Conservation (phyloP, 495 filamentous ascomycete species). For the Bacidia rubella region DNA sequence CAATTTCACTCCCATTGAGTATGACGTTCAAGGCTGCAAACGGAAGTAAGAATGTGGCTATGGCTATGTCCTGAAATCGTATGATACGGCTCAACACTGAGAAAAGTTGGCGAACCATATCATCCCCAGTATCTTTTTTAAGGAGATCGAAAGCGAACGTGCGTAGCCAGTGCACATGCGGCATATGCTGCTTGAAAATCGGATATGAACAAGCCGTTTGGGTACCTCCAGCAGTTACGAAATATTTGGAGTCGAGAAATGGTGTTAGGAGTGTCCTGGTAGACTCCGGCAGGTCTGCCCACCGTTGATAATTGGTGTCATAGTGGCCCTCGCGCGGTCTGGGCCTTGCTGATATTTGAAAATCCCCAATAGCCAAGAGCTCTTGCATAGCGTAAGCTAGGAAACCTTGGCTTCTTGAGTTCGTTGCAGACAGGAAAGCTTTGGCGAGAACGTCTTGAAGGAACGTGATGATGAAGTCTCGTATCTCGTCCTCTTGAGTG, state of each 20-base stretch:
- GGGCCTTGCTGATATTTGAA: conserved; percentile 44
- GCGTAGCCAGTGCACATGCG: conserved; percentile 72
- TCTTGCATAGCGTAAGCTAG: conserved; percentile 90
- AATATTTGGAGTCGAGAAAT: conserved; percentile 70
- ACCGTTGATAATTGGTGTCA: conserved; percentile 50
- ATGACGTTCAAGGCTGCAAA: conserved; percentile 71
- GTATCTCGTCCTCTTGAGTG: conserved; percentile 58
- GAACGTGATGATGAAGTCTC: conserved; percentile 73
- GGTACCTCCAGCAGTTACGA: conserved; percentile 42
- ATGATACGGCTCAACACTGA: conserved; percentile 66
- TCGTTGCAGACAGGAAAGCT: conserved; percentile 76
- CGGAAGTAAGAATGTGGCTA: conserved; percentile 74
- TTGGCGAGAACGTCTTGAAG: conserved; percentile 80
- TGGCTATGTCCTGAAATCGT: conserved; percentile 65
- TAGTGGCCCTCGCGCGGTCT: conserved; percentile 38
- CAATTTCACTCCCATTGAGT: conserved; percentile 49
- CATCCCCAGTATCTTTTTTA: conserved; percentile 48
- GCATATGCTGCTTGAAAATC: conserved; percentile 47
- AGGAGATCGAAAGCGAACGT: conserved; percentile 69
- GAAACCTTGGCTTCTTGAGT: conserved; percentile 76
- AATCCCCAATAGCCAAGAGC: conserved; percentile 59
- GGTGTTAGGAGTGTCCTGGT: conserved; percentile 70
- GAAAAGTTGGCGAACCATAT: conserved; percentile 59
- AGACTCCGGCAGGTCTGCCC: conserved; percentile 58
- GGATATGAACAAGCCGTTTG: conserved; percentile 52